Base-by-base conservation (phyloP, 140 eudicot genomes). In the Oenanthe javanica region DNA sequence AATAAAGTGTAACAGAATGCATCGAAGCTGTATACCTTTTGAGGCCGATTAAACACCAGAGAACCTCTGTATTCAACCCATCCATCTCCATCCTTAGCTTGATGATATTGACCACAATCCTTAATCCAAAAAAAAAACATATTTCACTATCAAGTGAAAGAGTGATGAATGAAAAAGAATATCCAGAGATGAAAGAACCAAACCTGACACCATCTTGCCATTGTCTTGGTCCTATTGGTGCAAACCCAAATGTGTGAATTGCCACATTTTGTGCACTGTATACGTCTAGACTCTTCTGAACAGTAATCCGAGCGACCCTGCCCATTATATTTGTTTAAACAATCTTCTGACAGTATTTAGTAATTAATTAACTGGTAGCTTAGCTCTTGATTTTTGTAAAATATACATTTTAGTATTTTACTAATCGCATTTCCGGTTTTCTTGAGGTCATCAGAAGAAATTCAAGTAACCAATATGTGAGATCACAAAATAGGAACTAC, bases 171-270 rank as follows among this genome's bases (percentile, higher is more conserved):
- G 75, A 79, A 23, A 47, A 42, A 1, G 51, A 27, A 43, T 9
- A 11, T 43, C 12, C 46, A 67, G 73, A 67, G 38, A 40, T 0
- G 73, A 55, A 48, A 59, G 38, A 15, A 47, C 23, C 86, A 45
- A 70, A 94, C 99, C 99, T 95, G 99, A 82, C 99, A 95, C 99
- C 97, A 95, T 89, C 99, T 88, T 43, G 99, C 99, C 85, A 89
- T 93, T 66, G 91, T 89, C 87, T 95, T 95, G 23, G 89, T 81
- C 89, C 97, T 91, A 80, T 86, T 92, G 36, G 99, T 95, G 85
- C 99, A 95, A 86, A 93, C 88, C 99, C 99, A 95, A 51, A 92
- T 77, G 88, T 95, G 99, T 52, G 97, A 90, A 80, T 87, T 87
- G 50, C 97, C 99, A 82, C 99, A 95, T 83, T 95, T 95, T 73